Evolutionary conservation across 176 grass and related monocot species (phyloP), one percentile per base, ranked within the genome.

Genomic region (Hordeum marinum): DNA sequence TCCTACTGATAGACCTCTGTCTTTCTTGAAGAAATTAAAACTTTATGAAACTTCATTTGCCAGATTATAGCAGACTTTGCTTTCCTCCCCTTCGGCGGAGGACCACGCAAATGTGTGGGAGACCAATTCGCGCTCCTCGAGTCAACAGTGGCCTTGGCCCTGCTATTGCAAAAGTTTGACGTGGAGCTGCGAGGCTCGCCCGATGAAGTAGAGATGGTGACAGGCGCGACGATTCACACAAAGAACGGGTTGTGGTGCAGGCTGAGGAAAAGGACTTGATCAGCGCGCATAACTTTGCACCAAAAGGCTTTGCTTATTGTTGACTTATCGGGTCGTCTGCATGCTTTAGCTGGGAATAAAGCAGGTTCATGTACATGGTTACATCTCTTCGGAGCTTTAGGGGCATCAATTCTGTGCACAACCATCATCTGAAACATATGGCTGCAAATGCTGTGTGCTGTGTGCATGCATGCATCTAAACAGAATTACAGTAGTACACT

Each of bases 51-150:
- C 68, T 72, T n/a, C 14, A 50, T 11, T 86, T 72, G 68, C 40
- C 91, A 95, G 91, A 94, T 98, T 81, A 94, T 92, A 72, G 81
- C 96, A 2, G 96, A 98, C 68, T 98, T 94, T 25, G 96, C 96
- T 63, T 99, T 99, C 78, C 89, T 98, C 42, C 93, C 93, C 26
- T 98, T 98, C 4, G 93, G 96, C 21, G 93, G 96, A 18, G 93
- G 93, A 10, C 96, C 96, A 1, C 89, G 96, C 31, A 98, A 95
- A 43, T 98, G 93, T 5, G 91, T 98, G 26, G 93, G 96, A 18
- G 93, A 98, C 88, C 90, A 98, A 48, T 94, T 95, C 42, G 93
- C 93, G 1, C 91, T 98, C 62, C 78, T 94, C 63, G 96, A 98
- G 80, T 95, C 96, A 1, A 98, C 90, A 5, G 80, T 94, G 32